A percentile compares a stretch with the other conserved stretches of the same genome.
These are phyloP conservation scores for Forsythia suspensa DNA, from an alignment of 257 asterid genomes.

Conservation along the genomic window DNA sequence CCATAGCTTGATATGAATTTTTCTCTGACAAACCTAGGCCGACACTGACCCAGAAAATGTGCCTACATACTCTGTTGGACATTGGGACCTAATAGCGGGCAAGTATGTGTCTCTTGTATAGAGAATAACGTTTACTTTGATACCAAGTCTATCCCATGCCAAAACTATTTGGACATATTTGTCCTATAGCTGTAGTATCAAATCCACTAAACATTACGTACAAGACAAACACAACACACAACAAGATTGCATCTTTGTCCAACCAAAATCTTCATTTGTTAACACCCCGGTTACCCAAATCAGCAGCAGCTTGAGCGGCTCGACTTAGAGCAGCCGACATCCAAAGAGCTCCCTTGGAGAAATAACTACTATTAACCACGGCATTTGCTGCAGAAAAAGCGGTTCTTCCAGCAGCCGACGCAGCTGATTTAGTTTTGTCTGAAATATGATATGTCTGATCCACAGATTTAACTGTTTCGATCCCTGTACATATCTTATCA, in stretches of 20 bases:
- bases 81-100: no score
- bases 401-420: slow-evolving; percentile 76
- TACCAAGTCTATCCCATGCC: no score
- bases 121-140: no score
- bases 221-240: not conserved
- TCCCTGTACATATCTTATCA: slow-evolving; percentile 74
- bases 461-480: slow-evolving; percentile 64
- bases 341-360: slow-evolving; percentile 87
- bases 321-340: slow-evolving; percentile 70
- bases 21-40: no score
- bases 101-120: no score
- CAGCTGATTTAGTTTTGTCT: slow-evolving; percentile 67
- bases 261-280: slow-evolving; percentile 28
- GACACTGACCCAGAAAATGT: no score
- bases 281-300: slow-evolving; percentile 58
- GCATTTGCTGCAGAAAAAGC: slow-evolving; percentile 80
- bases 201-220: not conserved
- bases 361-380: slow-evolving; percentile 72
- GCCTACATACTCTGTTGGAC: no score
- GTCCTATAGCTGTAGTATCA: no score
- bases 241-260: not conserved
- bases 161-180: not conserved
- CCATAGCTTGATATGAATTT: no score
- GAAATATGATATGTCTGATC: slow-evolving; percentile 64
- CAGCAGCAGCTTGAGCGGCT: slow-evolving; percentile 83